phyloP scores from a whole-genome alignment of 371 early-diverging fungal species.

The Syncephalastrum contaminatum region DNA sequence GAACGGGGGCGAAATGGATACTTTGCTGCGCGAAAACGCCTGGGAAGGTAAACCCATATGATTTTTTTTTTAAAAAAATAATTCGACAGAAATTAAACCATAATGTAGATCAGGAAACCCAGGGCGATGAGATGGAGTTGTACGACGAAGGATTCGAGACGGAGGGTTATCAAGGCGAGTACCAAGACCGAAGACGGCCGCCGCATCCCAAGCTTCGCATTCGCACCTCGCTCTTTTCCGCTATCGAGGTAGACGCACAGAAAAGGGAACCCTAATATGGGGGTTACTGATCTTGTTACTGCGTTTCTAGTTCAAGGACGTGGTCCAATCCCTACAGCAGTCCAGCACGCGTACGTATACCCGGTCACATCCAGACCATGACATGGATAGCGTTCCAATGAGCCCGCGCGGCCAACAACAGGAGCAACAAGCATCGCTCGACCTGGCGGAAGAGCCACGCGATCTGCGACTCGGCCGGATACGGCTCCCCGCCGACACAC shows the following conservation, averaged over 20 bases:
- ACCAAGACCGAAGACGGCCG: conserved; percentile 18
- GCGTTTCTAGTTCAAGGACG: conserved; percentile 48
- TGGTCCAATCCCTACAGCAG: conserved; percentile 44
- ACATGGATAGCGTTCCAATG: conserved; percentile 5
- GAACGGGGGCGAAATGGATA: conserved; percentile 39
- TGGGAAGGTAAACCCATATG: conserved; percentile 22
- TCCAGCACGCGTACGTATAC: conserved; percentile 15
- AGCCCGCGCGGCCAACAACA: conserved; percentile 6
- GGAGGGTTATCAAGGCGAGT: conserved; percentile 37
- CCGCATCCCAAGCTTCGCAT: conserved; percentile 39
- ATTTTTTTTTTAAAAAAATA: too few species aligned
- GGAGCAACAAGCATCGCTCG: background rate
- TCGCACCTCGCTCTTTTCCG: conserved; percentile 45
- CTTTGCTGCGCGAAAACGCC: conserved; percentile 33
- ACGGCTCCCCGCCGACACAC: background rate
- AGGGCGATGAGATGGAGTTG: conserved; percentile 41
- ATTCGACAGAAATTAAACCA: background rate
- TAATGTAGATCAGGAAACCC: conserved; percentile 14
- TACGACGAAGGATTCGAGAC: conserved; percentile 51
- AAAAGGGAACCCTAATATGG: background rate
- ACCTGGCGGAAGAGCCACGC: background rate
- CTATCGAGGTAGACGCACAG: conserved; percentile 34
- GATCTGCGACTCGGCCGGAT: background rate
- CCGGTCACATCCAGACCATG: background rate
- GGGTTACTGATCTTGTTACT: background rate